Conservation (phyloP, 2,329 filamentous ascomycete species). For the Cytospora paraplurivora region DNA sequence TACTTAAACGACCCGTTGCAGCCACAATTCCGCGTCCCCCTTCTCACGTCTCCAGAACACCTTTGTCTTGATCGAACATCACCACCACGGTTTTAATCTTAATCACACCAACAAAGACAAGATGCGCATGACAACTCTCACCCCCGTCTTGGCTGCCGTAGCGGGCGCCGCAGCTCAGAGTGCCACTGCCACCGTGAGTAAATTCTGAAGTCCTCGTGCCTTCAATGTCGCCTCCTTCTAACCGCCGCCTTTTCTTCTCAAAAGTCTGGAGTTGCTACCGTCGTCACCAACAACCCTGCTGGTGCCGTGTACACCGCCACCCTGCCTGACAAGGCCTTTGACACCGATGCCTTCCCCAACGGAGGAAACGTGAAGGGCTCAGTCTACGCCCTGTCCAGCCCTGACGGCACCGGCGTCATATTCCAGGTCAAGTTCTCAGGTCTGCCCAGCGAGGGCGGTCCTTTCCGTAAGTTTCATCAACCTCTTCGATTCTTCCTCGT, state of each 20-base stretch:
- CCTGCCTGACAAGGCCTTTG: constrained; percentile 21
- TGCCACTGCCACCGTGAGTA: constrained; percentile 20
- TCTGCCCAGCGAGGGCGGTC: constrained; percentile 38
- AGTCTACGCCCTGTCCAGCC: constrained; percentile 35
- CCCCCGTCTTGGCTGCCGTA: constrained; percentile 12
- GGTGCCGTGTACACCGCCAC: constrained; percentile 24
- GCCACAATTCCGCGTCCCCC: background rate
- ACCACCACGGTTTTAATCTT: background rate
- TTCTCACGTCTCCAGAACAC: too few relatives aligned
- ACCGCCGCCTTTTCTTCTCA: background rate
- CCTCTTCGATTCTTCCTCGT: background rate
- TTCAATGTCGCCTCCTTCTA: background rate
- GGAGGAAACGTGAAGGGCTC: constrained; percentile 32
- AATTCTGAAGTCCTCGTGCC: background rate
- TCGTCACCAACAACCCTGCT: constrained; percentile 19
- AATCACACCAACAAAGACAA: constrained; percentile 16
- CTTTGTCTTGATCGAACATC: background rate
- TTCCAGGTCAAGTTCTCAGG: constrained; percentile 38
- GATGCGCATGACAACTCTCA: constrained; percentile 12
- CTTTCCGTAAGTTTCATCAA: constrained; percentile 39
- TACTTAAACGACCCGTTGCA: background rate
- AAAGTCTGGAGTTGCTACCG: constrained; percentile 22
- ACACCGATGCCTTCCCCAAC: constrained; percentile 19
- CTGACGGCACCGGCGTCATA: constrained; percentile 37
- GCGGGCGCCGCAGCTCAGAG: constrained; percentile 10